Evolutionary conservation across 2,329 filamentous ascomycete species (phyloP), one percentile per base, ranked within the genome.

Genomic region (Fonsecaea nubica): DNA sequence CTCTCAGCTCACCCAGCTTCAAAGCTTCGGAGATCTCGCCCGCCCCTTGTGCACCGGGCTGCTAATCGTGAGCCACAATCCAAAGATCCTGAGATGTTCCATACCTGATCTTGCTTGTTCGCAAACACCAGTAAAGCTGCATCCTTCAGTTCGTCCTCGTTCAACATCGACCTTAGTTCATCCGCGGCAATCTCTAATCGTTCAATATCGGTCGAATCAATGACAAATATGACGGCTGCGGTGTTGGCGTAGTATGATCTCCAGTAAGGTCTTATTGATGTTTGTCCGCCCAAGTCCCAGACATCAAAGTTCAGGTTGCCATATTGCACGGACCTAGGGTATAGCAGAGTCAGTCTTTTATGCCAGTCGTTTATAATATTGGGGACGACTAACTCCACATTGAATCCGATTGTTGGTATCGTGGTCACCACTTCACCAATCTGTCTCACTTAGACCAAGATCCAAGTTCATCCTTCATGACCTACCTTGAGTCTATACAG

Each of bases 221-320:
- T 94, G 69, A 99, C 95, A 83, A 99, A 99, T 76, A 99, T 94
- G 72, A 99, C 95, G 18, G 95, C 95, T 35, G 95, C 94, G 0
- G 95, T 99, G 83, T 99, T 98, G 77, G 93, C 92, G 77, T 98
- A 99, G 85, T 99, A 99, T 83, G 95, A 99, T 79, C 95, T 88
- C 95, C 95, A 99, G 84, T 99, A 99, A 1, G 95, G 95, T 72
- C 95, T 88, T 78, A 99, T 99, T 73, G 91, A 96, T n/a, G 95
- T 99, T 84, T 99, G 95, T 45, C 95, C 95, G 76, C 95, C 94
- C 56, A 98, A 86, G 83, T 98, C 94, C 95, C 95, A 99, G 76
- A 99, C 95, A 77, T 98, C 98, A 80, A 99, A 96, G 80, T 97
- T 97, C 69, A 99, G 86, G 78, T 97, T 98, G 80, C 94, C 94